Evolutionary conservation across 2,329 filamentous ascomycete species (phyloP).

Genomic region (Cercospora brassicicola): DNA sequence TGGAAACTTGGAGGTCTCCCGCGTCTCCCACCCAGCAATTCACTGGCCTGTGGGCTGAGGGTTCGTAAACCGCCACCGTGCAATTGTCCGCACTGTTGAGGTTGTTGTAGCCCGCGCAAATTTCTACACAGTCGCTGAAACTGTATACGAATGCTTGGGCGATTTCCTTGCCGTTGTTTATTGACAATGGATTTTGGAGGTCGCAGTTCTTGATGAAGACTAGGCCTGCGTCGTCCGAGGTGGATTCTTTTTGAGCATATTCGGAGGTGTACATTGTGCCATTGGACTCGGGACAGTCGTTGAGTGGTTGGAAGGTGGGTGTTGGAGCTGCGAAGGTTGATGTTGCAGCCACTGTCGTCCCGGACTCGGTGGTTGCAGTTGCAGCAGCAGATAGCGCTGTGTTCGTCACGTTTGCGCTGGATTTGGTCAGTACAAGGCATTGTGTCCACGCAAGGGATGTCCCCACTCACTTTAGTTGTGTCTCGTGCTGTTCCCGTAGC

Average conservation of each 20-base stretch:
- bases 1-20: constrained; percentile 15
- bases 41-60: constrained; percentile 29
- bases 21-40: constrained; percentile 39
- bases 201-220: constrained; percentile 40
- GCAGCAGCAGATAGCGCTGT: constrained; percentile 17
- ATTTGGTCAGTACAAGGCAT: constrained; percentile 7
- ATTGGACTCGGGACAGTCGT: constrained; percentile 37
- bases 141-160: constrained; percentile 39
- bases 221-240: constrained; percentile 22
- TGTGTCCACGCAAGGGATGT: constrained; percentile 13
- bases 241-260: constrained; percentile 21
- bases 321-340: constrained; percentile 34
- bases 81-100: constrained; percentile 30
- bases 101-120: constrained; percentile 39
- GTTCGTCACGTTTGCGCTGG: constrained; percentile 25
- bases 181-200: constrained; percentile 32
- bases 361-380: constrained; percentile 16
- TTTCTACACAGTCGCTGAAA: constrained; percentile 41
- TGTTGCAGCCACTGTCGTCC: constrained; percentile 23
- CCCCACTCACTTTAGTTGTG: constrained; percentile 10
- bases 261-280: constrained; percentile 36
- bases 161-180: constrained; percentile 24
- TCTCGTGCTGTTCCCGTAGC: constrained; percentile 28
- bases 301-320: constrained; percentile 38
- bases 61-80: constrained; percentile 37